Conservation (phyloP, 495 filamentous ascomycete genomes). For the Aspergillus funiculosus region DNA sequence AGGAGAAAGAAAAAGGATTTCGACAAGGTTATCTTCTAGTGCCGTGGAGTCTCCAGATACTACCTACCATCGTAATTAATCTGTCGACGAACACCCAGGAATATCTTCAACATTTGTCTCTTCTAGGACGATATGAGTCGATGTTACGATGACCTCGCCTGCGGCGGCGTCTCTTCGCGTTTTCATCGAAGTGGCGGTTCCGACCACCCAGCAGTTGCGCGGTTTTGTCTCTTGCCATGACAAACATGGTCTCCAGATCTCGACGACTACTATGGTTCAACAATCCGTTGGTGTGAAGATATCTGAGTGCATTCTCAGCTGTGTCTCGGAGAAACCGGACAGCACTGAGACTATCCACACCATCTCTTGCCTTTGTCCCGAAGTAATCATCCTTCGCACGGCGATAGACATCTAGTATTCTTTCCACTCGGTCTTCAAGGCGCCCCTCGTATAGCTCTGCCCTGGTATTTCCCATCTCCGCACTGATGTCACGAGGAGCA, state of each 20-base stretch:
- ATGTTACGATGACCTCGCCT: conserved; percentile 7
- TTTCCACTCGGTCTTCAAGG: conserved; percentile 19
- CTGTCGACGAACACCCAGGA: not conserved
- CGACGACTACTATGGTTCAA: conserved; percentile 21
- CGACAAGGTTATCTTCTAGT: too few relatives aligned
- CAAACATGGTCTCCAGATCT: conserved; percentile 30
- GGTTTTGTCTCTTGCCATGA: conserved; percentile 28
- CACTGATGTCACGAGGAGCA: not conserved
- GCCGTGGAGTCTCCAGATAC: too few relatives aligned
- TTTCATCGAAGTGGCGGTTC: conserved; percentile 38
- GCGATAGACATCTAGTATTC: conserved; percentile 33
- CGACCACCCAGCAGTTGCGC: conserved; percentile 38
- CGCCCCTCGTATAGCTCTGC: not conserved
- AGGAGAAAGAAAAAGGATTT: too few relatives aligned
- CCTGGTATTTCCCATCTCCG: too few relatives aligned
- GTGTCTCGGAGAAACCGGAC: conserved; percentile 48
- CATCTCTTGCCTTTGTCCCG: conserved; percentile 15
- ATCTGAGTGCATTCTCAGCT: conserved; percentile 39
- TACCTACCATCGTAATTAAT: too few relatives aligned
- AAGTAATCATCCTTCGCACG: conserved; percentile 38
- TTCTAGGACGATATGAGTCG: conserved; percentile 21
- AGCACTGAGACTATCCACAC: conserved; percentile 20
- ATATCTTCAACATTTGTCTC: not conserved
- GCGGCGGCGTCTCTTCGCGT: not conserved
- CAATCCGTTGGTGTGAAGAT: conserved; percentile 27